Evolutionary conservation across 2,329 filamentous ascomycete genomes (phyloP), one percentile per base, ranked within the genome.

Genomic region (Colletotrichum paranaense): DNA sequence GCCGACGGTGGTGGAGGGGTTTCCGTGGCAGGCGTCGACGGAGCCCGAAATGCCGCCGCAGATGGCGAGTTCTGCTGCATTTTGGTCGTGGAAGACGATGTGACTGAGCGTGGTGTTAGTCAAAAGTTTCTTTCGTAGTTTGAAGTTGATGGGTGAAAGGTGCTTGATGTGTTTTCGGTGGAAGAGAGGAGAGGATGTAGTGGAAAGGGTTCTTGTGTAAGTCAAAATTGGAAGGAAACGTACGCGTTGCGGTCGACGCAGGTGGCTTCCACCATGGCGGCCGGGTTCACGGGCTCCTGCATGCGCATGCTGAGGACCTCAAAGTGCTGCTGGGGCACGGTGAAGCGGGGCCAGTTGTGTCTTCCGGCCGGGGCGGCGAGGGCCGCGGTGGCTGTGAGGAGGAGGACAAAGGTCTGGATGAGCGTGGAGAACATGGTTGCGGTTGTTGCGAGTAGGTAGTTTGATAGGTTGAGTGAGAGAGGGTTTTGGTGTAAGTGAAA

Each of bases 11-110:
- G 79, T 80, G n/a, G 80, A 70, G 1, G 85, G 86, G 12, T 79
- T 74, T 24, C 86, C 86, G 9, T 81, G 81, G 77, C 88, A 89
- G 76, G 85, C 83, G 62, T 82, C 79, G 64, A 86, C 85, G 14
- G 80, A 76, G 19, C 85, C 86, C 0, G 86, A 82, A 72, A 88
- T 88, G 69, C 92, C 84, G 63, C 86, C 84, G 80, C 87, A 89
- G 80, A 88, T 88, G 66, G 78, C 79, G 14, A 88, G 83, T 75
- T 87, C 80, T 8, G 86, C 86, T 14, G 86, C 85, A 73, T 85
- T 84, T 53, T 84, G 83, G 78, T 89, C 87, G 78, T 89, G 87
- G 76, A 84, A 84, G 74, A 84, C 82, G 74, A 87, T 85, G 73
- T 83, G 80, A 7, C 83, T 75, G 53, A 11, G 2, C 14, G 4